Percentiles rank a stretch among this genome's conserved stretches.
Conservation (phyloP, 257 asterid genomes). For the Penstemon barbatus region DNA sequence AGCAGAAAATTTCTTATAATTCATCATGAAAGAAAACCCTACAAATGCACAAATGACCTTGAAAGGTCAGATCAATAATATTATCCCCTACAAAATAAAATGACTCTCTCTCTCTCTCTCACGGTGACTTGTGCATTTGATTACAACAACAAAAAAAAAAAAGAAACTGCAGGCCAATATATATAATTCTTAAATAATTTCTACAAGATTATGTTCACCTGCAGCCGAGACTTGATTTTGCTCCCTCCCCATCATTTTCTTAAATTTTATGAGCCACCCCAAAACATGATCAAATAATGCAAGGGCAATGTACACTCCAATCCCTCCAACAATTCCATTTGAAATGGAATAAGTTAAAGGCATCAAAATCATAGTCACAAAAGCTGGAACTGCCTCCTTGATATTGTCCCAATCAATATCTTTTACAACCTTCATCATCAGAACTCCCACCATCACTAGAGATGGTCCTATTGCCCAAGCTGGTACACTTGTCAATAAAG, state of each 20-base stretch:
- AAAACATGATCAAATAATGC: conserved; percentile 44
- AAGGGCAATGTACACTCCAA: conserved; percentile 55
- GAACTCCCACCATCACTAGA: conserved; percentile 74
- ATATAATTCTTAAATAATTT: conserved; percentile 29
- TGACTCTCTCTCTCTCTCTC: conserved; percentile 30
- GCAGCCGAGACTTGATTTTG: conserved; percentile 66
- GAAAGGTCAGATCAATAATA: conserved; percentile 22
- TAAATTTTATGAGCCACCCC: conserved; percentile 44
- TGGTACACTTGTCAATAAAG: conserved; percentile 66
- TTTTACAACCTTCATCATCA: conserved; percentile 74
- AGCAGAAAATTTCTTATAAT: background rate
- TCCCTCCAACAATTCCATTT: conserved; percentile 75
- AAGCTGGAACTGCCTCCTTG: conserved; percentile 71
- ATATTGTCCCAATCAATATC: conserved; percentile 67
- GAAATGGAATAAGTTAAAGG: conserved; percentile 78
- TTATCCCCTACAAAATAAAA: background rate
- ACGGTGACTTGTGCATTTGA: conserved; percentile 60
- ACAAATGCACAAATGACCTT: conserved; percentile 59
- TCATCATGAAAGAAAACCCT: too few relatives aligned
- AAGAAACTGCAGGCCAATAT: background rate
- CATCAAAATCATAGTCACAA: conserved; percentile 67
- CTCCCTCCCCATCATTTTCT: conserved; percentile 53
- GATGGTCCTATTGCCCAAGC: conserved; percentile 91
- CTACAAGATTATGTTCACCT: conserved; percentile 24
- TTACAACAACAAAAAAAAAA: background rate